Evolutionary conservation across 306 rosid species (phyloP), one percentile per base, ranked within the genome.

Genomic region (Rubus parviflorus): DNA sequence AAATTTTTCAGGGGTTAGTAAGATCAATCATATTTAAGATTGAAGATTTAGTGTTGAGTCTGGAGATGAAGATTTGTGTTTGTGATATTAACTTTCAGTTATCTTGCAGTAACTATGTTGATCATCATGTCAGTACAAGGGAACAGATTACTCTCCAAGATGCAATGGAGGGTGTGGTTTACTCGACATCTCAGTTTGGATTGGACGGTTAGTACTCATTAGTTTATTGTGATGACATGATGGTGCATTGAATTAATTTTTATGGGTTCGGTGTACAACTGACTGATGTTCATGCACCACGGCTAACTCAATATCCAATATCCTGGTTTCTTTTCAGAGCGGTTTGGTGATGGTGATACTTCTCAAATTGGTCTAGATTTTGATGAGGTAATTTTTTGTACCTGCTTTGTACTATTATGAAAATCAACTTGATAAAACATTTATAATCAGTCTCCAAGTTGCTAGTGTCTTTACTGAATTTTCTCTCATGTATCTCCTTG

Each of bases 131-230:
- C 76, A 92, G 99, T 85, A 63, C 93, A 30, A 85, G 91, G 87
- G 99, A 96, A 76, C 99, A 96, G 86, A 96, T 96, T 82, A 96
- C 99, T 41, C 92, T 96, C 72, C 99, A 96, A 86, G 99, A 96
- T 84, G 85, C 87, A 45, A 86, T 93, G 94, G 99, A 91, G n/a
- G 97, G 97, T 82, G 96, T 91, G 84, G 92, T 85, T 83, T 96
- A 88, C 84, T 82, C 92, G 74, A 88, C 94, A 73, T 91, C 99
- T 42, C 99, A 96, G 88, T 96, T 96, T 72, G 99, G 99, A 79
- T 89, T 96, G 85, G 99, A 96, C 70, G 99, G 99, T 96, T 80
- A 80, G 89, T 81, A 78, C 69, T 81, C 68, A 11, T 82, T 67
- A 56, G 45, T 79, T 76, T 63, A 48, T 71, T 68, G 43, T 41